Conservation (phyloP, 441 rosid species). For the Erodium moschatum region DNA sequence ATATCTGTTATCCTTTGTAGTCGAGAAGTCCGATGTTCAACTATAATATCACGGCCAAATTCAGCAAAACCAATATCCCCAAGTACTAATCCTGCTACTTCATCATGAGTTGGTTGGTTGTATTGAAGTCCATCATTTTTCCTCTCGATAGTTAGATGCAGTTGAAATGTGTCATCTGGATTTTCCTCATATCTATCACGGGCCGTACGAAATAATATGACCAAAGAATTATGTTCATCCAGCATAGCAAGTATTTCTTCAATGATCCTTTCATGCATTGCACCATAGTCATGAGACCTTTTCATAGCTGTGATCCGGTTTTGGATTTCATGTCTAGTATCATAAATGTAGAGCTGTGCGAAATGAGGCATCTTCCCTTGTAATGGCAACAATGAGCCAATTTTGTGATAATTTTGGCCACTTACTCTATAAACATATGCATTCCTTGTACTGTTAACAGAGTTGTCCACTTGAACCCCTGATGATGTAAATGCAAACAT, state of each 20-base stretch:
- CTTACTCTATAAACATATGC: neutral
- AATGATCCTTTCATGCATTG: too few species aligned
- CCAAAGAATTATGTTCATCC: neutral
- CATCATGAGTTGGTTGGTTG: neutral
- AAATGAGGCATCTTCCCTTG: neutral
- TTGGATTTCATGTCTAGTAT: neutral
- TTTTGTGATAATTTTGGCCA: slow-evolving; percentile 4
- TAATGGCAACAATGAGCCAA: neutral
- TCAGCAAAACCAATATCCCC: neutral
- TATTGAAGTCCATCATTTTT: neutral
- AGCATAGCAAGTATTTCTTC: neutral
- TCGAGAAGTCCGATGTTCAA: neutral
- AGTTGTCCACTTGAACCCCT: too few species aligned
- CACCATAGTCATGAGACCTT: neutral
- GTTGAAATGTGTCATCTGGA: too few species aligned
- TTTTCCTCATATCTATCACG: neutral
- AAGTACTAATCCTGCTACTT: neutral
- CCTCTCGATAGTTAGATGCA: too few species aligned
- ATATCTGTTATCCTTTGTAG: neutral
- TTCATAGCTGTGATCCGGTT: neutral
- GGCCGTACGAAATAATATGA: neutral
- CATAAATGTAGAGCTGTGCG: slow-evolving; percentile 4
- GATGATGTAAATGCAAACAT: too few species aligned
- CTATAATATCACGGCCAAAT: neutral
- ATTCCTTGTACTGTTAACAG: too few species aligned